These are phyloP conservation scores for Mycena haematopus DNA, from an alignment of 768 basidiomycete genomes.

Conservation along the genomic window DNA sequence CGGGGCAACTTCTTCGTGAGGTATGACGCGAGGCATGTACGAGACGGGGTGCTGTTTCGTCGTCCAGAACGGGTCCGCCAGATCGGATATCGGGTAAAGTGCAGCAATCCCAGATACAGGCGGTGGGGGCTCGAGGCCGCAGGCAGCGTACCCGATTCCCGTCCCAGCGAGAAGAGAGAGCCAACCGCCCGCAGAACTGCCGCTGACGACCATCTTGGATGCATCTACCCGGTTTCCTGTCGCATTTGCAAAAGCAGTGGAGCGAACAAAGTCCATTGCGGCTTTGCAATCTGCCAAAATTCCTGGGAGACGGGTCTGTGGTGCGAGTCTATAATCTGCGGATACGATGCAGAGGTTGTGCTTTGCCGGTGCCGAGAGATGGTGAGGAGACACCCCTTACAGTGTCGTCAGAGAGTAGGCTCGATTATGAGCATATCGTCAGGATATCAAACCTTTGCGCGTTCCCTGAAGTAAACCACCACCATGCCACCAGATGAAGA, in stretches of 20 bases:
- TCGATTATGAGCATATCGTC: background rate
- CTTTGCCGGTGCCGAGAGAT: slow-evolving; percentile 38
- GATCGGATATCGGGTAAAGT: slow-evolving; percentile 46
- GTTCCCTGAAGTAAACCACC: slow-evolving; percentile 43
- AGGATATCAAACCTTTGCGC: slow-evolving; percentile 32
- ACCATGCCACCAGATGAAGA: slow-evolving; percentile 48
- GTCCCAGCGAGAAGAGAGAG: slow-evolving; percentile 42
- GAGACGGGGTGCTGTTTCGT: slow-evolving; percentile 41
- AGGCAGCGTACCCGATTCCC: slow-evolving; percentile 43
- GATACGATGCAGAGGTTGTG: slow-evolving; percentile 38
- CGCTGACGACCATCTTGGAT: slow-evolving; percentile 41
- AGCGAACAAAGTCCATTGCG: slow-evolving; percentile 42
- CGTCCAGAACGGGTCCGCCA: slow-evolving; percentile 45
- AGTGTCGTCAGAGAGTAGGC: background rate
- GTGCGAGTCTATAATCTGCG: background rate
- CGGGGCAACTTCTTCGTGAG: slow-evolving; percentile 36
- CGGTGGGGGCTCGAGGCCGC: slow-evolving; percentile 38
- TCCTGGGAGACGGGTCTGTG: slow-evolving; percentile 38
- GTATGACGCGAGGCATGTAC: slow-evolving; percentile 42
- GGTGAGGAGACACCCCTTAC: slow-evolving; percentile 43
- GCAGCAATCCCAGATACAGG: slow-evolving; percentile 41
- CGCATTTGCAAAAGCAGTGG: slow-evolving; percentile 34
- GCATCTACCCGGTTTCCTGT: slow-evolving; percentile 39
- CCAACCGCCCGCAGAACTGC: slow-evolving; percentile 49
- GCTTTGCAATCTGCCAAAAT: slow-evolving; percentile 43